Conservation (phyloP, 225 moss, liverwort and hornwort genomes). For the Sphagnum tenellum region DNA sequence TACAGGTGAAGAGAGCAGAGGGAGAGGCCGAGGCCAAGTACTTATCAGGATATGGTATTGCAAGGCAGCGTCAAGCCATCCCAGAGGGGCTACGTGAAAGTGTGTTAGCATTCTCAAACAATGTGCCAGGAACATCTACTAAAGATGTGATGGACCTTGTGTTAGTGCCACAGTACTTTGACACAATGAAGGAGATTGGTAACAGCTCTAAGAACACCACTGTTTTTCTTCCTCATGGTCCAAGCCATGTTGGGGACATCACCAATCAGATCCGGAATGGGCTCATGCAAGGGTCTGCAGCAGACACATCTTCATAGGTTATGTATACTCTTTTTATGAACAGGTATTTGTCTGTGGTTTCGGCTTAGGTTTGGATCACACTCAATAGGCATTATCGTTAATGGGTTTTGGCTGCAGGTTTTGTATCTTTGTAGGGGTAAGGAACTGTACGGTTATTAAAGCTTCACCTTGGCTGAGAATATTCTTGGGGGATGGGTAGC, state of each 20-base stretch:
- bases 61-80: constrained; percentile 91
- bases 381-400: no score
- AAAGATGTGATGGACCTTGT: constrained; percentile 99
- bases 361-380: no score
- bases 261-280: constrained; percentile 84
- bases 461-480: no score
- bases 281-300: constrained; percentile 53
- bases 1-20: constrained; percentile 66
- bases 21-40: constrained; percentile 89
- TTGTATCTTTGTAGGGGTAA: no score
- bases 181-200: constrained; percentile 97
- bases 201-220: constrained; percentile 73
- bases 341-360: no score
- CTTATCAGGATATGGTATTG: constrained; percentile 76
- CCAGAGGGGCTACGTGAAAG: constrained; percentile 89
- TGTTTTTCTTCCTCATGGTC: constrained; percentile 90
- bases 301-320: no score
- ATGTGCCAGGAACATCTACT: constrained; percentile 78
- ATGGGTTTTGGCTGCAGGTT: no score
- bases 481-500: no score
- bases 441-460: no score
- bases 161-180: constrained; percentile 88
- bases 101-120: constrained; percentile 69
- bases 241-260: constrained; percentile 70
- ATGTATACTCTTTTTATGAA: no score